A percentile compares a stretch with the other conserved stretches of the same genome.
Evolutionary conservation across 2,329 filamentous ascomycete species (phyloP).

Genomic region (Dactylella cylindrospora): DNA sequence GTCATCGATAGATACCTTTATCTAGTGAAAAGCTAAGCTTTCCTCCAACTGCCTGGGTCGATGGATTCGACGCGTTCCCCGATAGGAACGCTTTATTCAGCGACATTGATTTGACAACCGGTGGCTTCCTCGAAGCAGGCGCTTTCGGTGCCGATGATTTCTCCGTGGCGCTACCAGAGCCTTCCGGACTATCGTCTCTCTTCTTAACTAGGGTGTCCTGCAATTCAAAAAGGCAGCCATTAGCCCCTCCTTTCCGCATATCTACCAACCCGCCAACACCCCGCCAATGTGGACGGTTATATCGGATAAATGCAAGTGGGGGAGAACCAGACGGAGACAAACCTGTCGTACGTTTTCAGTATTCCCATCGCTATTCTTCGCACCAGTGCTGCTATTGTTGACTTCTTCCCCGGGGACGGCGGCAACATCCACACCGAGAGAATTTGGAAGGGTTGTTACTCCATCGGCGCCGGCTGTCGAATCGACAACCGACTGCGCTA

Average conservation of each 20-base stretch:
- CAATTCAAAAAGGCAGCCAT: conserved; percentile 19
- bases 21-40: conserved; percentile 54
- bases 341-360: conserved; percentile 19
- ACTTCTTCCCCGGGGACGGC: conserved; percentile 47
- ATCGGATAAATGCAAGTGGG: neutral
- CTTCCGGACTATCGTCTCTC: conserved; percentile 45
- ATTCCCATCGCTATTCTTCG: conserved; percentile 16
- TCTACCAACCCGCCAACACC: neutral
- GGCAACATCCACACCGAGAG: conserved; percentile 52
- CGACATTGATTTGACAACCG: conserved; percentile 80
- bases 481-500: conserved; percentile 60
- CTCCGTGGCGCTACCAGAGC: conserved; percentile 51
- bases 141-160: conserved; percentile 47
- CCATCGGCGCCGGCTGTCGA: conserved; percentile 60
- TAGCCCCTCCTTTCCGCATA: conserved; percentile 19
- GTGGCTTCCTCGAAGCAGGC: conserved; percentile 63
- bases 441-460: conserved; percentile 54
- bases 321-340: neutral
- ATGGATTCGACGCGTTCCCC: conserved; percentile 62
- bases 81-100: conserved; percentile 81
- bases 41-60: conserved; percentile 55
- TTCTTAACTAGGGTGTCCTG: conserved; percentile 34
- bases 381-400: conserved; percentile 26
- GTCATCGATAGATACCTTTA: conserved; percentile 51
- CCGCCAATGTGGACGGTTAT: conserved; percentile 8